These are phyloP conservation scores for Citrus unshiu DNA, from an alignment of 345 rosid species.

Conservation along the genomic window DNA sequence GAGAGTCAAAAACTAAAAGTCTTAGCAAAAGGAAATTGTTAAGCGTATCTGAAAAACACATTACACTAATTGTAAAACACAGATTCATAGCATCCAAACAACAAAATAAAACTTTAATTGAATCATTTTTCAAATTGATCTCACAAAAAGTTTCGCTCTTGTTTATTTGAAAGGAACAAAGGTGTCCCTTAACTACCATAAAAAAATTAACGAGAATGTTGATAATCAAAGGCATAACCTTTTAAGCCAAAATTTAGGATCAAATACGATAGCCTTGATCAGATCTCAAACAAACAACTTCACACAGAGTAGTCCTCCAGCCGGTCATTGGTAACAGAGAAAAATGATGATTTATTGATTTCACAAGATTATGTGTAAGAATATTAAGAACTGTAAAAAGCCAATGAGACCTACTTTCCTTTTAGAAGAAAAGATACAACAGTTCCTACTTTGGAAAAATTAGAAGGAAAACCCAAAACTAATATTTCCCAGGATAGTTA, in stretches of 20 bases:
- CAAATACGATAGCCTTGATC: not conserved
- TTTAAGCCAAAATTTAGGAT: not conserved
- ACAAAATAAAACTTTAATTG: not conserved
- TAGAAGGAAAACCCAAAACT: not conserved
- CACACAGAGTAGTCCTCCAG: not conserved
- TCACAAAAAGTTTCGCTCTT: not conserved
- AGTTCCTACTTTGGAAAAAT: not conserved
- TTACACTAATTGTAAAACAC: not conserved
- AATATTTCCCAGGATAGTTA: too few relatives aligned
- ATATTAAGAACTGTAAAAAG: not conserved
- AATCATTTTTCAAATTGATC: not conserved
- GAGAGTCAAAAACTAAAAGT: slow-evolving; percentile 1
- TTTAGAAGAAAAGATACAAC: not conserved
- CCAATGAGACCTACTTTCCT: not conserved
- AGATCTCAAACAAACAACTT: not conserved
- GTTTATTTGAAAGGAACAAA: too few relatives aligned
- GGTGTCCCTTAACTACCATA: not conserved
- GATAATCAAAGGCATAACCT: not conserved
- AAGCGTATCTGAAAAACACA: not conserved
- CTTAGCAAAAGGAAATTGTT: not conserved
- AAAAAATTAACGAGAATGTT: not conserved
- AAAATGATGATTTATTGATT: not conserved
- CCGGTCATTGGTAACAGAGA: not conserved
- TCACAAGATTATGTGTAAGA: not conserved
- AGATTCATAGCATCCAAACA: not conserved